Percentiles rank a stretch among this genome's conserved stretches.
Evolutionary conservation across 352 stramenopile genomes (phyloP).

Genomic region (Phytophthora palmivora): DNA sequence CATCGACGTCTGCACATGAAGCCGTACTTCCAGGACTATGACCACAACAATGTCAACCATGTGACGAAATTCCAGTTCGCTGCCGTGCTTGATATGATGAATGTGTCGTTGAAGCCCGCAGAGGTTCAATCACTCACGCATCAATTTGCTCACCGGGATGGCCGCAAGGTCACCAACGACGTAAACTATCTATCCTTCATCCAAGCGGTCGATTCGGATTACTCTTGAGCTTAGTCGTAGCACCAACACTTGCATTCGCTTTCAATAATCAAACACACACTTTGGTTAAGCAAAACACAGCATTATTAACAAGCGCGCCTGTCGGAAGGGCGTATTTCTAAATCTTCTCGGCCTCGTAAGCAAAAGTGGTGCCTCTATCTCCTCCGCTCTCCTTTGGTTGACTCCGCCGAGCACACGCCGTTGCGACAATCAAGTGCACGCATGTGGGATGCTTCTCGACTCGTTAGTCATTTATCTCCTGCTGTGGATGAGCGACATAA

Average conservation of each 20-base stretch:
- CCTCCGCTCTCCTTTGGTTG: constrained; percentile 38
- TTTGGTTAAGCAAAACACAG: constrained; percentile 18
- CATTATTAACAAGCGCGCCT: constrained; percentile 36
- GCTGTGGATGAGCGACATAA: constrained; percentile 89
- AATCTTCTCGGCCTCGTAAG: constrained; percentile 42
- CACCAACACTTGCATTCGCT: not conserved
- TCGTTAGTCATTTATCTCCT: constrained; percentile 57
- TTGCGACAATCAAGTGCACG: constrained; percentile 35
- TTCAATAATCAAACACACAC: constrained; percentile 2
- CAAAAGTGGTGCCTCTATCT: constrained; percentile 35
- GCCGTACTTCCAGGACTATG: constrained; percentile 89
- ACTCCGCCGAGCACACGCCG: constrained; percentile 46
- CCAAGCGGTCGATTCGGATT: constrained; percentile 73
- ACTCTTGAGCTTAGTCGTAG: constrained; percentile 38
- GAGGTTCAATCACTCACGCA: constrained; percentile 63
- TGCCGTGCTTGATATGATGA: constrained; percentile 87
- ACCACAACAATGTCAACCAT: constrained; percentile 73
- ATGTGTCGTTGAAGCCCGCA: constrained; percentile 50
- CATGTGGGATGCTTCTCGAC: constrained; percentile 1
- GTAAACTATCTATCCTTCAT: constrained; percentile 86
- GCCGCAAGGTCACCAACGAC: constrained; percentile 63
- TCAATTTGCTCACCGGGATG: constrained; percentile 62
- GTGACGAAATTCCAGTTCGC: constrained; percentile 88
- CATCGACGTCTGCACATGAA: constrained; percentile 84
- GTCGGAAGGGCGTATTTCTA: constrained; percentile 55